Conservation (phyloP, 495 filamentous ascomycete genomes). For the Neurospora africana region DNA sequence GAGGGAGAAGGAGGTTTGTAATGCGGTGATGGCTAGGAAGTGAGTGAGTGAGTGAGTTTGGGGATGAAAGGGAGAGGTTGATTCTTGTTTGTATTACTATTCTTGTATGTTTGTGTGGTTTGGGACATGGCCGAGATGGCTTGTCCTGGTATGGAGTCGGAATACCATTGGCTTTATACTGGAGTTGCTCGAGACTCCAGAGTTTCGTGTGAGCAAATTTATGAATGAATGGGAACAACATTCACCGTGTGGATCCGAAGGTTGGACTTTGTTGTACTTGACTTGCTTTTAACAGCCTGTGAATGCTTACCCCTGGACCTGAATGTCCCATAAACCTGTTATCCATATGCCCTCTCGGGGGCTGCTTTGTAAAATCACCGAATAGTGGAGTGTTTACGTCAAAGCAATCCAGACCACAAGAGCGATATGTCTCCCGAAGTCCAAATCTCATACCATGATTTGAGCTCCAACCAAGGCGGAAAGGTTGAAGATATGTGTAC, state of each 20-base stretch:
- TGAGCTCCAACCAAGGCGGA: neutral
- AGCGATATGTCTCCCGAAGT: neutral
- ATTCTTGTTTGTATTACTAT: neutral
- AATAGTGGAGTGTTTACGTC: too few relatives aligned
- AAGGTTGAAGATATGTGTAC: neutral
- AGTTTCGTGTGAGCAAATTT: neutral
- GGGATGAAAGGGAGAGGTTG: neutral
- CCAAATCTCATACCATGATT: neutral
- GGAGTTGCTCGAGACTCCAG: neutral
- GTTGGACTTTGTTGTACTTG: too few relatives aligned
- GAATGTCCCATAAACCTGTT: too few relatives aligned
- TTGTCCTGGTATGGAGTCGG: neutral
- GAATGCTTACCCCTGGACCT: too few relatives aligned
- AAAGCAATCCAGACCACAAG: neutral
- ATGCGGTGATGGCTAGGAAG: conserved; percentile 21
- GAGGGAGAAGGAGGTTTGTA: conserved; percentile 55
- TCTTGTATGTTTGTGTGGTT: neutral
- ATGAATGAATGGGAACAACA: too few relatives aligned
- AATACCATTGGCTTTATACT: neutral
- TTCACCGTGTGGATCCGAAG: too few relatives aligned
- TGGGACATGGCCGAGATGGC: neutral
- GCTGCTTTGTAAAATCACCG: too few relatives aligned
- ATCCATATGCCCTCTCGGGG: too few relatives aligned
- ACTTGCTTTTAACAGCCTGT: too few relatives aligned
- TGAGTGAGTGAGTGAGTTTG: too few relatives aligned